Percentiles rank a stretch among this genome's conserved stretches.
Conservation (phyloP, 2,329 filamentous ascomycete species). For the Talaromyces albobiverticillius region DNA sequence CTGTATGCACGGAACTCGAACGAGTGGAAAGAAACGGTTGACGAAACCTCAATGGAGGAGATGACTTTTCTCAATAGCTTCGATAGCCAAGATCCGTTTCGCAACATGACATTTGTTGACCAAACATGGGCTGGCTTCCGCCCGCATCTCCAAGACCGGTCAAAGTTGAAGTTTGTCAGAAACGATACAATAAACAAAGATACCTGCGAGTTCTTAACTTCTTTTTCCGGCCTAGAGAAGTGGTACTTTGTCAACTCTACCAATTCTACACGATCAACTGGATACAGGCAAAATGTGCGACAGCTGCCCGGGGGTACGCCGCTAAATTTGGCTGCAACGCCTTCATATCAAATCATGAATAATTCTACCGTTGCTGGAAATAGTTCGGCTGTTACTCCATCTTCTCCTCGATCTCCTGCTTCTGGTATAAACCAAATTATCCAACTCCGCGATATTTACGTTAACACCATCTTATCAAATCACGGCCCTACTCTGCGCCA, state of each 20-base stretch:
- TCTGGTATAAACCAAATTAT: not conserved
- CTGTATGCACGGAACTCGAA: conserved; percentile 54
- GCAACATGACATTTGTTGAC: conserved; percentile 53
- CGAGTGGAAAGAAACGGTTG: conserved; percentile 45
- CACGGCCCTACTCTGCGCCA: conserved; percentile 54
- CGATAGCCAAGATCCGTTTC: conserved; percentile 36
- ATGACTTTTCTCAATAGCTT: conserved; percentile 50
- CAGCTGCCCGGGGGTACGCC: conserved; percentile 22
- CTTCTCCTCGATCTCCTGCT: conserved; percentile 16
- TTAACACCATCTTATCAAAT: conserved; percentile 50
- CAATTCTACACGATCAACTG: conserved; percentile 31
- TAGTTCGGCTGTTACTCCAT: conserved; percentile 10
- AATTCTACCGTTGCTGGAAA: conserved; percentile 26
- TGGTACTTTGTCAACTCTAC: conserved; percentile 52
- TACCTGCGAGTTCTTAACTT: conserved; percentile 41
- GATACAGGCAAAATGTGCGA: conserved; percentile 29
- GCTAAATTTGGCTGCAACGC: conserved; percentile 26
- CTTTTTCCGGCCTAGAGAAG: conserved; percentile 46
- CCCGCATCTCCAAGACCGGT: conserved; percentile 23
- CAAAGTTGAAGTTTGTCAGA: conserved; percentile 48
- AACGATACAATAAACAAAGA: conserved; percentile 49
- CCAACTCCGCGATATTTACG: conserved; percentile 42
- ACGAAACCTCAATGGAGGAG: conserved; percentile 42
- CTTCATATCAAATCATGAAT: conserved; percentile 19
- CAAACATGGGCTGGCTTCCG: conserved; percentile 48